A percentile compares a stretch with the other conserved stretches of the same genome.
These are phyloP conservation scores for Pseudogymnoascus sp. DNA, from an alignment of 2,329 filamentous ascomycete species.

Conservation along the genomic window DNA sequence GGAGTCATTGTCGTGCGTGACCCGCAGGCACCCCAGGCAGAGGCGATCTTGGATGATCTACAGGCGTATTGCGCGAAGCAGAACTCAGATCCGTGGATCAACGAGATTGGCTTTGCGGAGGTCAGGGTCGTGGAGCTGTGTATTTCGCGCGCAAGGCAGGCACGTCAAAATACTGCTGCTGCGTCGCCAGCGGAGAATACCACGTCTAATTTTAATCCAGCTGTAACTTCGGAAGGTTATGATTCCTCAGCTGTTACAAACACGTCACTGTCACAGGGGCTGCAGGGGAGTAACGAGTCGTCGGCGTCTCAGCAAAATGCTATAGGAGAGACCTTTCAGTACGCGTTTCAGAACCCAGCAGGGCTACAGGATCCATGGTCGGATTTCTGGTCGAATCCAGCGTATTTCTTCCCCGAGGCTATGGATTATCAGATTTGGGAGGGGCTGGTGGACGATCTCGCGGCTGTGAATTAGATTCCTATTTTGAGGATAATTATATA, in stretches of 20 bases:
- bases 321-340: not conserved
- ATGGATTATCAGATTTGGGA: constrained; percentile 22
- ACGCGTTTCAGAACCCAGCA: not conserved
- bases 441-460: constrained; percentile 17
- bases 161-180: not conserved
- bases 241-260: not conserved
- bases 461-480: constrained; percentile 5
- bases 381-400: constrained; percentile 17
- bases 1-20: constrained; percentile 32
- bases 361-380: not conserved
- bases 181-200: not conserved
- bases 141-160: constrained; percentile 21
- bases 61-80: constrained; percentile 36
- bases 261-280: not conserved
- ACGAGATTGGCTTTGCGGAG: constrained; percentile 35
- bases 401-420: constrained; percentile 20
- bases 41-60: constrained; percentile 33
- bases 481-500: not conserved
- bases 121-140: constrained; percentile 37
- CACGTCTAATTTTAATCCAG: not conserved
- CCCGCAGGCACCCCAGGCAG: constrained; percentile 25
- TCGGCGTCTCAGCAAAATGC: not conserved
- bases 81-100: constrained; percentile 33
- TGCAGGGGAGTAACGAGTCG: not conserved
- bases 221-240: not conserved